Evolutionary conservation across 163 green algal species (phyloP).

Genomic region (Chlamydomonas reinhardtii): DNA sequence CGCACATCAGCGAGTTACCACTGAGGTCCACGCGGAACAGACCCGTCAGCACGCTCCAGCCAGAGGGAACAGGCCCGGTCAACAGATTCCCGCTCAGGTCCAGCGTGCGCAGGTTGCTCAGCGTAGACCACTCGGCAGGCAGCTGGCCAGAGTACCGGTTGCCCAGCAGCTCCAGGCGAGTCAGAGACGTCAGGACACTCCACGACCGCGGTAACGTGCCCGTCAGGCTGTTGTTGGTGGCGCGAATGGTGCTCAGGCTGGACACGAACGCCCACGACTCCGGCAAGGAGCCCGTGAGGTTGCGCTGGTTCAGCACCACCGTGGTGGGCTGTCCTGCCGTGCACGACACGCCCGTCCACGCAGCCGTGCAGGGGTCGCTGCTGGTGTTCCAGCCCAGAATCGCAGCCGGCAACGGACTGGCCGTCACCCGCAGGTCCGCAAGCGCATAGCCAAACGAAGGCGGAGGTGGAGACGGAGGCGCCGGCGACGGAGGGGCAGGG

Average conservation of each 20-base stretch:
- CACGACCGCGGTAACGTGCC: not conserved
- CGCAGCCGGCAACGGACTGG: not conserved
- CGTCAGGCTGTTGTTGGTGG: not conserved
- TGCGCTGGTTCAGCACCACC: not conserved
- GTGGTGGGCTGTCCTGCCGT: not conserved
- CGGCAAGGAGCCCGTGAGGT: not conserved
- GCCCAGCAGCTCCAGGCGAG: not conserved
- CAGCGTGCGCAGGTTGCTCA: not conserved
- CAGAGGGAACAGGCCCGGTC: not conserved
- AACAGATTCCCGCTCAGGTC: conserved; percentile 8
- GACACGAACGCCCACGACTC: not conserved
- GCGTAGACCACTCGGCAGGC: not conserved
- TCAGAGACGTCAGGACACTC: not conserved
- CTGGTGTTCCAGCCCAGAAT: not conserved
- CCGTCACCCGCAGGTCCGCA: not conserved
- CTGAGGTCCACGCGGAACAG: not conserved
- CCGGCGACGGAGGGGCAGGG: not conserved
- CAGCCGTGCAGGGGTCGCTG: not conserved
- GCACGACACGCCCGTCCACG: conserved; percentile 13
- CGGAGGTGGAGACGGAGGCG: not conserved
- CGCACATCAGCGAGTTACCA: conserved; percentile 4
- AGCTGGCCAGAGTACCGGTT: not conserved
- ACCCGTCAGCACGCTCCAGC: not conserved
- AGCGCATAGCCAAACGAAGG: not conserved
- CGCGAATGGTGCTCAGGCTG: not conserved